These are phyloP conservation scores for Neurospora sp. DNA, from an alignment of 495 filamentous ascomycete genomes.

Conservation along the genomic window DNA sequence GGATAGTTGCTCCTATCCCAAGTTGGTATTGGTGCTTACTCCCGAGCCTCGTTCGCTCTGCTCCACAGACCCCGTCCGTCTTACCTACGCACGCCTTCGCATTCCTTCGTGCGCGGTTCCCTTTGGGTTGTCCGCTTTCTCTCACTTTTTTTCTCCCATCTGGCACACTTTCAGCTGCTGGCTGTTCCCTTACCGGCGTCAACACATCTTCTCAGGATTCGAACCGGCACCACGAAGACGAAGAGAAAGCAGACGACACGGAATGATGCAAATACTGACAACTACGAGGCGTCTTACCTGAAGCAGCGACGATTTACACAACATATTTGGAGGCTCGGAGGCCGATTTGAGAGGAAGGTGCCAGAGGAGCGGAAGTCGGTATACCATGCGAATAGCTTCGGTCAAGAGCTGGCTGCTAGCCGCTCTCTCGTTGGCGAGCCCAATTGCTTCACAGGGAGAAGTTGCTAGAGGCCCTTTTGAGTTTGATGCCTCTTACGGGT, in stretches of 20 bases:
- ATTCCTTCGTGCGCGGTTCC: not conserved
- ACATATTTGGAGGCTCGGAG: not conserved
- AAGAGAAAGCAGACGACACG: not conserved
- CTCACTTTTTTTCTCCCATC: not conserved
- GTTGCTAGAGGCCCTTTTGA: too few species aligned
- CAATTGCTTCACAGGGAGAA: not conserved
- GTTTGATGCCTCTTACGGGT: too few species aligned
- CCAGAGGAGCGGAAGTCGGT: not conserved
- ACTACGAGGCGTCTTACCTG: not conserved
- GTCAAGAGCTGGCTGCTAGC: not conserved
- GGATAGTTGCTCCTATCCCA: not conserved
- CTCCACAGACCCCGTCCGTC: not conserved
- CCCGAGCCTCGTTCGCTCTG: not conserved
- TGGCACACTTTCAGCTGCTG: not conserved
- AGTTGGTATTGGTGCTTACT: not conserved
- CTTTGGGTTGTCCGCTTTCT: not conserved
- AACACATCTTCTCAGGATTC: not conserved
- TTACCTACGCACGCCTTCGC: not conserved
- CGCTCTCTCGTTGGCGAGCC: not conserved
- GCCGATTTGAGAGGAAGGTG: not conserved
- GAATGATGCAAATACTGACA: not conserved
- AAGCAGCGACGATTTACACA: not conserved
- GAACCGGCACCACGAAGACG: not conserved
- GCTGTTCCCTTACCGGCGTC: not conserved
- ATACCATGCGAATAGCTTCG: not conserved